A percentile compares a stretch with the other conserved stretches of the same genome.
phyloP scores from a whole-genome alignment of 768 basidiomycete species.

The Calocybe cyanea region DNA sequence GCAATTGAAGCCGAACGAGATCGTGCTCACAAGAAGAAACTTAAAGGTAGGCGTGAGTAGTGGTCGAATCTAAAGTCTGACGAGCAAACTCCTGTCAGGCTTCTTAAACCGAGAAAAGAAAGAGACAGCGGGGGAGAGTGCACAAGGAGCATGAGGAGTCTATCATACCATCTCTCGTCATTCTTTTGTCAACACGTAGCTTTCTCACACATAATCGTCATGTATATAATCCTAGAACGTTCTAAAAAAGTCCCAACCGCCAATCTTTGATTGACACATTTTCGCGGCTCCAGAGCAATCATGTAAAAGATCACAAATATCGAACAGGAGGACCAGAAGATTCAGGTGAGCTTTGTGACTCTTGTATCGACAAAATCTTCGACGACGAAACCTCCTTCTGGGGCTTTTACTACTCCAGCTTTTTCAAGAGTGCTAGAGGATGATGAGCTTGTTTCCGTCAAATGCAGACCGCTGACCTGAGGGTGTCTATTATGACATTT shows the following conservation, averaged over 20 bases:
- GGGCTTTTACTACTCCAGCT: slow-evolving; percentile 66
- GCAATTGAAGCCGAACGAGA: slow-evolving; percentile 66
- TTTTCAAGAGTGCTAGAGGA: slow-evolving; percentile 60
- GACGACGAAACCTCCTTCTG: slow-evolving; percentile 53
- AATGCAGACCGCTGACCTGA: slow-evolving; percentile 46
- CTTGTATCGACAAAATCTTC: slow-evolving; percentile 52
- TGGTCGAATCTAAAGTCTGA: not conserved
- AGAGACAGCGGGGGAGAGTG: not conserved
- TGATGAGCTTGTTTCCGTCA: not conserved
- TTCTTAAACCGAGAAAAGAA: slow-evolving; percentile 40
- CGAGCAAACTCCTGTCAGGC: slow-evolving; percentile 30
- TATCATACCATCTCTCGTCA: not conserved
- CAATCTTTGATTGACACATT: too few species aligned
- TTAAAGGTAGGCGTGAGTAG: slow-evolving; percentile 53
- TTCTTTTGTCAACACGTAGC: slow-evolving; percentile 7
- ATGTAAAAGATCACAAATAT: too few species aligned
- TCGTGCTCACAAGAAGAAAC: slow-evolving; percentile 59
- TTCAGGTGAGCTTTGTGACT: slow-evolving; percentile 42
- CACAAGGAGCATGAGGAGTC: slow-evolving; percentile 2
- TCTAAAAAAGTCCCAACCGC: too few species aligned
- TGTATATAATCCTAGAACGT: too few species aligned
- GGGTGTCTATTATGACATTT: slow-evolving; percentile 65
- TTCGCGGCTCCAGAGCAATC: too few species aligned
- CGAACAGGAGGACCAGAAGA: too few species aligned
- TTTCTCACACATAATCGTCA: not conserved